Evolutionary conservation across 2,329 filamentous ascomycete species (phyloP).

Genomic region (Talaromyces sp.): DNA sequence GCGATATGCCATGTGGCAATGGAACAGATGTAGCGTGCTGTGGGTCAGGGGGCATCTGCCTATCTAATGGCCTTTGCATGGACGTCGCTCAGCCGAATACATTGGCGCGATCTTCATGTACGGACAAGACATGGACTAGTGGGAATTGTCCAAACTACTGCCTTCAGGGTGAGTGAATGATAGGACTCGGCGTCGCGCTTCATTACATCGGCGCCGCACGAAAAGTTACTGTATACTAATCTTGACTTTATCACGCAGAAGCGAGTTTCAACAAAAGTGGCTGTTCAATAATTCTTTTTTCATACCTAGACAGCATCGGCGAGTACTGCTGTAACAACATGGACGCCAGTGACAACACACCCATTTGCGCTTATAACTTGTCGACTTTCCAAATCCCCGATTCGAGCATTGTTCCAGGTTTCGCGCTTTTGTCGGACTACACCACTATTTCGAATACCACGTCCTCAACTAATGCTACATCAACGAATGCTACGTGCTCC

Average conservation of each 20-base stretch:
- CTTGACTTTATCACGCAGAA: background rate
- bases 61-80: slow-evolving; percentile 32
- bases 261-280: slow-evolving; percentile 5
- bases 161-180: slow-evolving; percentile 2
- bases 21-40: slow-evolving; percentile 28
- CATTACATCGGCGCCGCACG: background rate
- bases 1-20: slow-evolving; percentile 27
- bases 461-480: background rate
- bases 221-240: background rate
- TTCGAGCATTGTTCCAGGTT: slow-evolving; percentile 5
- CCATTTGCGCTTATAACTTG: slow-evolving; percentile 8
- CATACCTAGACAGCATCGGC: slow-evolving; percentile 7
- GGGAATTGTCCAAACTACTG: slow-evolving; percentile 18
- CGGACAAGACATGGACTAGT: slow-evolving; percentile 26
- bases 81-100: slow-evolving; percentile 23
- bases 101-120: slow-evolving; percentile 29
- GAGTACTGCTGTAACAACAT: slow-evolving; percentile 18
- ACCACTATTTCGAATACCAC: slow-evolving; percentile 1
- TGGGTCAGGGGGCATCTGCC: slow-evolving; percentile 24
- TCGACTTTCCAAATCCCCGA: background rate
- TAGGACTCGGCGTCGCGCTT: background rate
- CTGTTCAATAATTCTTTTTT: slow-evolving; percentile 13
- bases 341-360: background rate
- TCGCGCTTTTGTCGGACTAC: slow-evolving; percentile 10
- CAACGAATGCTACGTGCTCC: background rate